These are phyloP conservation scores for Acorus gramineus DNA, from an alignment of 106 monocot species.

Conservation along the genomic window DNA sequence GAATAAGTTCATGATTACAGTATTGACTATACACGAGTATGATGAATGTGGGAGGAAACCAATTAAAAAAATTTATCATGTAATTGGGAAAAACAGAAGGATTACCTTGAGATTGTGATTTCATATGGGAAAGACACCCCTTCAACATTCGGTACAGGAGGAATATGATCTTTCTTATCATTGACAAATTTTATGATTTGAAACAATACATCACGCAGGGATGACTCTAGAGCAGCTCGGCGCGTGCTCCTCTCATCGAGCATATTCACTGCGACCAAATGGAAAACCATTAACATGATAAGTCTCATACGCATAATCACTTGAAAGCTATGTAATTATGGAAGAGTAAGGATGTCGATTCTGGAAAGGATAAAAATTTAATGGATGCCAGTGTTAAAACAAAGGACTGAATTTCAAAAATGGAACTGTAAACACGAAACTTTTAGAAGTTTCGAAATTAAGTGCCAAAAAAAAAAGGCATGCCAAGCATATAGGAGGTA, in stretches of 20 bases:
- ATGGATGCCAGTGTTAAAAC: too few species aligned
- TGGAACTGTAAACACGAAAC: too few species aligned
- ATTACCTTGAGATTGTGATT: constrained; percentile 80
- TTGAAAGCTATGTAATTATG: too few species aligned
- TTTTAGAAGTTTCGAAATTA: too few species aligned
- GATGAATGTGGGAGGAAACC: background rate
- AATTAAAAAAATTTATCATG: background rate
- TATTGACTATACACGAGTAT: background rate
- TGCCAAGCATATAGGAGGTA: too few species aligned
- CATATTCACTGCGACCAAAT: constrained; percentile 20
- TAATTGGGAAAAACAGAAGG: background rate
- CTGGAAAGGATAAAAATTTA: too few species aligned
- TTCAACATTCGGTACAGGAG: constrained; percentile 62
- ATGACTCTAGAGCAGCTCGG: constrained; percentile 53
- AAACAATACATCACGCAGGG: constrained; percentile 73
- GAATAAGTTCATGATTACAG: background rate
- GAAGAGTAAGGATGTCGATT: too few species aligned
- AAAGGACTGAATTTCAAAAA: background rate
- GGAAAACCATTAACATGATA: background rate
- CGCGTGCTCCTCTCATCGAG: constrained; percentile 50
- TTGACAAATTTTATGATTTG: constrained; percentile 92
- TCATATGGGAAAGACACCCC: constrained; percentile 80
- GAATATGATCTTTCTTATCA: constrained; percentile 92
- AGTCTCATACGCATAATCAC: too few species aligned
- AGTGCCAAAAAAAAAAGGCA: too few species aligned